Conservation (phyloP, 192 early-diverging fungal species). For the Coemansia sp. region DNA sequence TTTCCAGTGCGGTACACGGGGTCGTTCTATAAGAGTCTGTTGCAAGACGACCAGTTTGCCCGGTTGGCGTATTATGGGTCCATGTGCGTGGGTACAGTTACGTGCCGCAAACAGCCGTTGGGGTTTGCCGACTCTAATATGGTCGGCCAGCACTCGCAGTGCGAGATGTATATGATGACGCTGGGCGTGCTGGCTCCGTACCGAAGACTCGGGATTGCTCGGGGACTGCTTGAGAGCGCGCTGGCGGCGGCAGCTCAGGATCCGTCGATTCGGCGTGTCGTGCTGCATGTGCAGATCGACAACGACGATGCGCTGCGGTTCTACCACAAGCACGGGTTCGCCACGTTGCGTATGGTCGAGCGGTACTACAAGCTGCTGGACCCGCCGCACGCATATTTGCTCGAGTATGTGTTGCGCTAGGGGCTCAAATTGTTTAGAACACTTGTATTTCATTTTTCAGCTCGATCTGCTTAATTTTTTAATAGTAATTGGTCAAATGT, state of each 20-base stretch:
- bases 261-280: conserved; percentile 58
- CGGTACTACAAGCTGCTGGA: conserved; percentile 84
- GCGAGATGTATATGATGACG: conserved; percentile 85
- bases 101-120: conserved; percentile 71
- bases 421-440: neutral
- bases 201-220: conserved; percentile 76
- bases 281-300: conserved; percentile 81
- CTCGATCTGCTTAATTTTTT: too few species aligned
- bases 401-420: conserved; percentile 38
- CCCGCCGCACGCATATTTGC: conserved; percentile 77
- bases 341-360: conserved; percentile 55
- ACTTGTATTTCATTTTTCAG: neutral
- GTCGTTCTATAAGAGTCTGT: conserved; percentile 74
- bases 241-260: conserved; percentile 43
- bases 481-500: too few species aligned
- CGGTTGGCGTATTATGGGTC: conserved; percentile 69
- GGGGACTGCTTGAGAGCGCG: conserved; percentile 58
- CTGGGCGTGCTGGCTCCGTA: conserved; percentile 86
- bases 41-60: conserved; percentile 67
- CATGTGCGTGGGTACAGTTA: conserved; percentile 77
- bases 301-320: conserved; percentile 81
- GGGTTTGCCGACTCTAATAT: conserved; percentile 25
- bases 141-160: conserved; percentile 17
- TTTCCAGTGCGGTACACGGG: conserved; percentile 87
- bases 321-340: conserved; percentile 80